Base-by-base conservation (phyloP, 306 rosid species). In the Trifolium repens region DNA sequence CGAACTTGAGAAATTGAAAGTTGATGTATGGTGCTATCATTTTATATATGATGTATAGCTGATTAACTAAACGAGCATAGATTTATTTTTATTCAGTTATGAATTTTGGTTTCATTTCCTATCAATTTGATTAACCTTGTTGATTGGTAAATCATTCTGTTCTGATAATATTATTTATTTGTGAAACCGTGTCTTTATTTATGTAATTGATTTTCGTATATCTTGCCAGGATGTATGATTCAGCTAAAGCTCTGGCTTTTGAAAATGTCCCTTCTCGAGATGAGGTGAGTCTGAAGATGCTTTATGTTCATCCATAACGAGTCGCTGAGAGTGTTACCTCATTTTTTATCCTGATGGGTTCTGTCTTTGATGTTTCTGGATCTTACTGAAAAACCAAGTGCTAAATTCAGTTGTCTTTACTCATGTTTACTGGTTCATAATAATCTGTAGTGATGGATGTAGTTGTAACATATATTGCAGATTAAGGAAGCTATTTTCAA, bases 401-500 rank as follows among this genome's bases (percentile, higher is more conserved):
- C 52, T 12, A 44, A 40, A 44, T 44, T 44, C 15, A 46, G 6
- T 46, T 46, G n/a, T 13, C 16, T 5, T 46, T 13, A 5, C 47
- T 46, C n/a, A 4, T 46, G 16, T 46, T 46, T 46, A 46, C 16
- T 46, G 13, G 16, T 46, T 44, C n/a, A 12, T 44, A 44, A 12
- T 44, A n/a, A n/a, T n/a, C 11, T 5, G 46, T 44, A 46, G n/a
- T 46, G 52, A 46, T 46, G 16, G n/a, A 46, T 46, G 17, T 68
- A 13, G 57, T n/a, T 34, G 42, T 4, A 46, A 46, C 52, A 4
- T 46, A 14, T 14, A 37, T 76, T 76, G 67, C 79, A 76, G 79
- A 76, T 90, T 77, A 92, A 90, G 77, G 94, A 88, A 77, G 94
- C 92, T 46, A 86, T 92, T 83, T 92, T 92, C 85, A 81, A 64